Evolutionary conservation across 2,329 filamentous ascomycete species (phyloP).

Genomic region (Fusarium falciforme): DNA sequence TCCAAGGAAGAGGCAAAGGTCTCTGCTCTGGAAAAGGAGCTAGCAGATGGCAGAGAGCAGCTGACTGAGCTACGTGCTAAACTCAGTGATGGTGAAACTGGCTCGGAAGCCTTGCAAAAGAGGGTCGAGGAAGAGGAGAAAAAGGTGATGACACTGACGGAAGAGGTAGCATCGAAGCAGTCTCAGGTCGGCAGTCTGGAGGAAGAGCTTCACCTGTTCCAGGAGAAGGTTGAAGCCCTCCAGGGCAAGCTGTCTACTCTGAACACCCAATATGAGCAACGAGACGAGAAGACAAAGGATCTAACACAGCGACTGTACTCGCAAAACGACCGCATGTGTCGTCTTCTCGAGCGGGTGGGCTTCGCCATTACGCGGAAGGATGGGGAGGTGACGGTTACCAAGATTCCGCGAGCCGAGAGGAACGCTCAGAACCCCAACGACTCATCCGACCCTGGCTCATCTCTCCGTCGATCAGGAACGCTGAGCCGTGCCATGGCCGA

Average conservation of each 20-base stretch:
- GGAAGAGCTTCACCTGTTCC: conserved; percentile 77
- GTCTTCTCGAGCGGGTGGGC: conserved; percentile 86
- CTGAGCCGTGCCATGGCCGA: conserved; percentile 68
- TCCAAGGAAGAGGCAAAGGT: conserved; percentile 66
- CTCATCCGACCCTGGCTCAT: conserved; percentile 66
- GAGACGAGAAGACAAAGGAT: conserved; percentile 81
- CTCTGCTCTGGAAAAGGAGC: conserved; percentile 65
- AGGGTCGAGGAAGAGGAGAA: conserved; percentile 80
- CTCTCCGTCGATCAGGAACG: conserved; percentile 65
- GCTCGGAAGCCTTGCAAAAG: conserved; percentile 81
- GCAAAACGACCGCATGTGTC: conserved; percentile 85
- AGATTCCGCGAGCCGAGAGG: conserved; percentile 71
- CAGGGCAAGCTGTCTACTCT: conserved; percentile 64
- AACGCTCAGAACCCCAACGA: conserved; percentile 66
- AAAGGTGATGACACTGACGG: conserved; percentile 73
- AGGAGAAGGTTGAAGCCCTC: conserved; percentile 70
- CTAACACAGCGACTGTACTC: conserved; percentile 85
- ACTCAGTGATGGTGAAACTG: conserved; percentile 85
- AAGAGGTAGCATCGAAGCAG: conserved; percentile 79
- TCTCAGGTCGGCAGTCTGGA: conserved; percentile 81
- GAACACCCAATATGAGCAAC: conserved; percentile 72
- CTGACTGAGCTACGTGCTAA: conserved; percentile 75
- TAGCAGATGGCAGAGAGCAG: conserved; percentile 75
- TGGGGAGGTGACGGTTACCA: conserved; percentile 79
- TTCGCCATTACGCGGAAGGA: conserved; percentile 83